A percentile compares a stretch with the other conserved stretches of the same genome.
Evolutionary conservation across 192 early-diverging fungal species (phyloP).

Genomic region (Endogone sp.): DNA sequence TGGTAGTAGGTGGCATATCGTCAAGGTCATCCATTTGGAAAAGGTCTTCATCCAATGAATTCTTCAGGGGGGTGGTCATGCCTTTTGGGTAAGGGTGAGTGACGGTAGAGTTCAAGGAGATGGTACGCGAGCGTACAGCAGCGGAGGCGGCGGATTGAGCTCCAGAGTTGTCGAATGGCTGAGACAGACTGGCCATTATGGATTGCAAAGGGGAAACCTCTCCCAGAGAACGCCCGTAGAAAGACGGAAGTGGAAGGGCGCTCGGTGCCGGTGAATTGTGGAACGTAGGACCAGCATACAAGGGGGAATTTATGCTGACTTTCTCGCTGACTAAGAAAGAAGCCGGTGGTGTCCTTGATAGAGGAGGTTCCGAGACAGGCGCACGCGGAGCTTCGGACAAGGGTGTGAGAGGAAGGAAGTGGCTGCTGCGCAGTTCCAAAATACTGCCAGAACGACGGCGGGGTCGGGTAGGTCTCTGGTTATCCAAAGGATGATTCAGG

Average conservation of each 20-base stretch:
- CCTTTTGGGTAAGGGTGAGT: neutral
- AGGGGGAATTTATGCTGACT: neutral
- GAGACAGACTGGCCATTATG: neutral
- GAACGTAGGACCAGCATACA: slow-evolving; percentile 56
- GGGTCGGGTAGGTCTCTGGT: slow-evolving; percentile 8
- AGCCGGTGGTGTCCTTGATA: slow-evolving; percentile 10
- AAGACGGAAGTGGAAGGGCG: slow-evolving; percentile 47
- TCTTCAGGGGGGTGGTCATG: neutral
- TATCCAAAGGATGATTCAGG: neutral
- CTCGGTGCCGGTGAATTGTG: slow-evolving; percentile 53
- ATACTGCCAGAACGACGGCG: slow-evolving; percentile 15
- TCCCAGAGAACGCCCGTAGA: slow-evolving; percentile 25
- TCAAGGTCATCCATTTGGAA: slow-evolving; percentile 21
- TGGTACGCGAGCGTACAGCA: neutral
- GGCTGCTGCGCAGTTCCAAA: slow-evolving; percentile 7
- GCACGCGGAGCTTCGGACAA: neutral
- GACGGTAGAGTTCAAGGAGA: neutral
- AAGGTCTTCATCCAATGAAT: slow-evolving; percentile 8
- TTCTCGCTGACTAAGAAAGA: slow-evolving; percentile 5
- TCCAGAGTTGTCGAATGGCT: slow-evolving; percentile 22
- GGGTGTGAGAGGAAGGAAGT: neutral
- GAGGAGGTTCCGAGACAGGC: neutral
- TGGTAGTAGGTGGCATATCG: neutral
- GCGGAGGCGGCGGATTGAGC: slow-evolving; percentile 1
- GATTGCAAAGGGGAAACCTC: slow-evolving; percentile 13